Conservation (phyloP, 176 grass and related monocot species). For the Avena atlantica region DNA sequence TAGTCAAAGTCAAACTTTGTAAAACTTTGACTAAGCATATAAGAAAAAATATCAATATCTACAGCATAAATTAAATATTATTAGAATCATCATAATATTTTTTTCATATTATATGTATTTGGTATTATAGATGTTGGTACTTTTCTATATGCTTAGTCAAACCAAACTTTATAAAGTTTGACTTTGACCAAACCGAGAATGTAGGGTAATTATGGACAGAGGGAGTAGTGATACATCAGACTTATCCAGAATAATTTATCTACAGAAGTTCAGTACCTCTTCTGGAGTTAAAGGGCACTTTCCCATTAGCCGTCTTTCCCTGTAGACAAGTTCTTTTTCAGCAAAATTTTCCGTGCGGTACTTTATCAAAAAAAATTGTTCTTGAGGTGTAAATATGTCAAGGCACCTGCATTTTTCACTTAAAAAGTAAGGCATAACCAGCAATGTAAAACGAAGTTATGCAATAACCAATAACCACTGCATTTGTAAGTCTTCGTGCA, state of each 20-base stretch:
- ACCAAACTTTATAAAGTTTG: no score
- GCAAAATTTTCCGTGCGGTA: slow-evolving; percentile 87
- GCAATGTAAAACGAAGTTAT: slow-evolving; percentile 23
- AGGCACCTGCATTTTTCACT: slow-evolving; percentile 68
- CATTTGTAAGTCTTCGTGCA: slow-evolving; percentile 10
- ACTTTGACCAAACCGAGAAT: no score
- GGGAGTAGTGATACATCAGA: background rate
- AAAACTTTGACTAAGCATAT: no score
- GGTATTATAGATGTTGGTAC: no score
- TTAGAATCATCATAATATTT: no score
- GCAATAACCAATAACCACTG: background rate
- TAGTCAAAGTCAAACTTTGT: no score
- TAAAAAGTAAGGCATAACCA: background rate
- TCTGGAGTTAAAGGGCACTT: slow-evolving; percentile 99
- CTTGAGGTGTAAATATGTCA: slow-evolving; percentile 82
- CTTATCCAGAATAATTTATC: slow-evolving; percentile 15
- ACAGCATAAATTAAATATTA: no score
- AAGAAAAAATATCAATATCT: no score
- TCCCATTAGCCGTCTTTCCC: slow-evolving; percentile 72
- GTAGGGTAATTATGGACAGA: no score
- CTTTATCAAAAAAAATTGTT: slow-evolving; percentile 80
- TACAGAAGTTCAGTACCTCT: slow-evolving; percentile 58
- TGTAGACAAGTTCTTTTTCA: slow-evolving; percentile 70
- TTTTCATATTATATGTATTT: no score
- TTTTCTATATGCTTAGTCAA: no score